A percentile compares a stretch with the other conserved stretches of the same genome.
These are phyloP conservation scores for Patellifolia procumbens DNA, from an alignment of 179 eudicot species.

Conservation along the genomic window DNA sequence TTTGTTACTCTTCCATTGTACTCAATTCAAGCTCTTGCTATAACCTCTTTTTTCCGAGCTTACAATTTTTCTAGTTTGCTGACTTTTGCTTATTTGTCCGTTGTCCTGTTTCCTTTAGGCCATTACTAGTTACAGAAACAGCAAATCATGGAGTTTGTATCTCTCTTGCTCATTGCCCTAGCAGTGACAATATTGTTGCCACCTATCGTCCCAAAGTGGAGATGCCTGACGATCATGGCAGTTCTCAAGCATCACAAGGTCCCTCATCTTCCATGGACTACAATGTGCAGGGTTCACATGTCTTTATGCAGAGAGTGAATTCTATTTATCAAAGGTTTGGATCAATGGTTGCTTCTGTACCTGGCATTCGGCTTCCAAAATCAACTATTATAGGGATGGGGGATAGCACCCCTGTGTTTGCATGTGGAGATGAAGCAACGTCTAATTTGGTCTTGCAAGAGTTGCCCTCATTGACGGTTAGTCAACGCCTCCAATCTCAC, in stretches of 20 bases:
- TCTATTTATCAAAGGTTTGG: slow-evolving; percentile 43
- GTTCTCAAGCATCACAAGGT: slow-evolving; percentile 52
- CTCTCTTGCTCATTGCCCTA: slow-evolving; percentile 65
- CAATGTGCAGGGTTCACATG: slow-evolving; percentile 62
- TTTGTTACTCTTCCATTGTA: neutral
- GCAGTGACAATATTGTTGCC: slow-evolving; percentile 58
- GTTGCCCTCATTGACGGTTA: slow-evolving; percentile 50
- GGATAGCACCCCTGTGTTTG: slow-evolving; percentile 43
- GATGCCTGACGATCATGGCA: slow-evolving; percentile 28
- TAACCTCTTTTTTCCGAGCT: neutral
- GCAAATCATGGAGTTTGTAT: slow-evolving; percentile 83
- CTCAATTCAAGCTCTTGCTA: neutral
- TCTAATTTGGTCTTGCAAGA: slow-evolving; percentile 58
- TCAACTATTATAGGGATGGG: slow-evolving; percentile 49
- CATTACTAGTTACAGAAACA: slow-evolving; percentile 57
- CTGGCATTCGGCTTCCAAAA: slow-evolving; percentile 69
- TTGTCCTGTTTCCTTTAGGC: slow-evolving; percentile 41
- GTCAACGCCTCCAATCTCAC: slow-evolving; percentile 44
- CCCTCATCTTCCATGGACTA: slow-evolving; percentile 43
- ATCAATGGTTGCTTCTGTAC: slow-evolving; percentile 55
- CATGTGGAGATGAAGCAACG: slow-evolving; percentile 63
- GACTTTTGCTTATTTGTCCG: neutral
- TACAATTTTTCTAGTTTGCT: neutral
- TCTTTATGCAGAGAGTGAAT: slow-evolving; percentile 46
- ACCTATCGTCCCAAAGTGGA: slow-evolving; percentile 83